Evolutionary conservation across 306 rosid genomes (phyloP).

Genomic region (Trifolium repens): DNA sequence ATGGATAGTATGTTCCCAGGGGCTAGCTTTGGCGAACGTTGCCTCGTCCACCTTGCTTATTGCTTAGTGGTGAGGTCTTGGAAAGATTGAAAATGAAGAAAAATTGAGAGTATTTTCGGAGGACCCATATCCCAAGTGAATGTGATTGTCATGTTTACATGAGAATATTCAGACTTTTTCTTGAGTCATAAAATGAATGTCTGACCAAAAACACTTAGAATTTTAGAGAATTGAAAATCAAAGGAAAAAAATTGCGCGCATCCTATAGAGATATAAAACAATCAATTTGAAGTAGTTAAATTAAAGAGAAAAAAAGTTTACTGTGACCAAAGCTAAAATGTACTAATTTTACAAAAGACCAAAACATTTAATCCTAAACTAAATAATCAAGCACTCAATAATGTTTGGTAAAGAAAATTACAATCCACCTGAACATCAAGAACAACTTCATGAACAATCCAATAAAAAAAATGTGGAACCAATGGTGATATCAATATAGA

Average conservation of each 20-base stretch:
- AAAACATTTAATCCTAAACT: background rate
- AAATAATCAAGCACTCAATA: constrained; percentile 2
- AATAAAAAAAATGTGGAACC: constrained; percentile 41
- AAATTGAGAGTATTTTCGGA: too few relatives aligned
- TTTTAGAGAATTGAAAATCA: too few relatives aligned
- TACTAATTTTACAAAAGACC: background rate
- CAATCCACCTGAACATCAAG: constrained; percentile 9
- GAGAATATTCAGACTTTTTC: too few relatives aligned
- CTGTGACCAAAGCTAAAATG: background rate
- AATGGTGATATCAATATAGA: constrained; percentile 5
- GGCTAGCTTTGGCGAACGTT: constrained; percentile 63
- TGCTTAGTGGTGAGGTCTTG: constrained; percentile 75
- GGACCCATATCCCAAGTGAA: too few relatives aligned
- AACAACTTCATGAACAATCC: constrained; percentile 30
- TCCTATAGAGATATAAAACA: background rate
- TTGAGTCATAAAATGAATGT: too few relatives aligned
- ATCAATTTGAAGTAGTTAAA: background rate
- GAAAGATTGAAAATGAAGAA: constrained; percentile 36
- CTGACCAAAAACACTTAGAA: too few relatives aligned
- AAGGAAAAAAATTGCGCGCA: too few relatives aligned
- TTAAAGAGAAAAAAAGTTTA: background rate
- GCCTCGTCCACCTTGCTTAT: constrained; percentile 56
- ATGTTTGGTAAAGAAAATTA: background rate
- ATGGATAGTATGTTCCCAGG: constrained; percentile 56
- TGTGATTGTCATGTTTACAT: too few relatives aligned